These are phyloP conservation scores for Colletotrichum lentis DNA, from an alignment of 2,329 filamentous ascomycete genomes.

Conservation along the genomic window DNA sequence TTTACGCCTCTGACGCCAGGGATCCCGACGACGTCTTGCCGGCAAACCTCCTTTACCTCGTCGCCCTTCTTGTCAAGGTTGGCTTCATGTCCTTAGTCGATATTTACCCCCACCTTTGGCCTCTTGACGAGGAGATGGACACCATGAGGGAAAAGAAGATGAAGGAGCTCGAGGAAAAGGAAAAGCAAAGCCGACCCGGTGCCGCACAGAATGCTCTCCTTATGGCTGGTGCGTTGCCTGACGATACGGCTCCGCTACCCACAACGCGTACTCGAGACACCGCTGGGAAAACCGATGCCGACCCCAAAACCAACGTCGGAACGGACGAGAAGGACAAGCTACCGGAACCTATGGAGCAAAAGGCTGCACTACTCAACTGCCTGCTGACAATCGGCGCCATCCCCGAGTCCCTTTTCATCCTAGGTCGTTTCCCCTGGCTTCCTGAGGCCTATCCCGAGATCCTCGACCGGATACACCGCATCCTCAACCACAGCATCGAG, in stretches of 20 bases:
- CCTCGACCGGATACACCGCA: slow-evolving; percentile 80
- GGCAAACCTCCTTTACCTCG: slow-evolving; percentile 90
- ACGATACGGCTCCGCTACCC: slow-evolving; percentile 71
- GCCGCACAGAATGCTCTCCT: slow-evolving; percentile 83
- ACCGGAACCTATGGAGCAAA: slow-evolving; percentile 85
- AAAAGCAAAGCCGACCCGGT: slow-evolving; percentile 74
- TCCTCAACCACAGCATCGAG: slow-evolving; percentile 81
- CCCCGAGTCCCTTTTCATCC: slow-evolving; percentile 89
- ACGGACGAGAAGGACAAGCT: slow-evolving; percentile 60
- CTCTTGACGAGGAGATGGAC: slow-evolving; percentile 84
- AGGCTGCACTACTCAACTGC: slow-evolving; percentile 82
- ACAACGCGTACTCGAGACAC: slow-evolving; percentile 59
- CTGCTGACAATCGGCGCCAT: slow-evolving; percentile 90
- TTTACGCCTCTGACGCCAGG: slow-evolving; percentile 84
- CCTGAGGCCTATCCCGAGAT: slow-evolving; percentile 85
- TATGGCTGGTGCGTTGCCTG: slow-evolving; percentile 84
- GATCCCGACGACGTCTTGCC: slow-evolving; percentile 80
- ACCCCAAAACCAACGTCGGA: slow-evolving; percentile 59
- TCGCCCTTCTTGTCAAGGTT: slow-evolving; percentile 92
- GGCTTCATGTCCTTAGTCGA: slow-evolving; percentile 94
- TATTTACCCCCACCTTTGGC: slow-evolving; percentile 90
- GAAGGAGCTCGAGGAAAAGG: slow-evolving; percentile 81
- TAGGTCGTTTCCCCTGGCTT: slow-evolving; percentile 93
- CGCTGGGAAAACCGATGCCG: slow-evolving; percentile 59
- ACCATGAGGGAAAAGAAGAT: slow-evolving; percentile 72